Evolutionary conservation across 1,284 basidiomycete species (phyloP).

Genomic region (Ceratobasidium sp.): DNA sequence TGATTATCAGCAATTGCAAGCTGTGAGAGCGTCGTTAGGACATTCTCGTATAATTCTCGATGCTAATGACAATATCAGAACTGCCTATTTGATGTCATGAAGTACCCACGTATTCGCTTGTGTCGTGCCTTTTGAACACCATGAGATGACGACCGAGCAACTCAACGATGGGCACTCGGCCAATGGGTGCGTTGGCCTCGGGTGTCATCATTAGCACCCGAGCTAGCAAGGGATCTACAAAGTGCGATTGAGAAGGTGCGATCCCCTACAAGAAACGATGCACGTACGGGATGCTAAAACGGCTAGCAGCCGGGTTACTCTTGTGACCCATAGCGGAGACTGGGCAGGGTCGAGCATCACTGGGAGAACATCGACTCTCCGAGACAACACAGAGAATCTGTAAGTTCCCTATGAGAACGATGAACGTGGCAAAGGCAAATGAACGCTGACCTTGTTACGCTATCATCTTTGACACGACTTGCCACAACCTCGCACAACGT

Average conservation of each 20-base stretch:
- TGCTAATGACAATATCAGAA: neutral
- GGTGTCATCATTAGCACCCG: constrained; percentile 8
- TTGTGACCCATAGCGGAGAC: constrained; percentile 4
- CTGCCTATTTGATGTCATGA: neutral
- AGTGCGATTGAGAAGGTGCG: neutral
- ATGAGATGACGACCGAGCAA: constrained; percentile 9
- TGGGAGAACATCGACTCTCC: constrained; percentile 2
- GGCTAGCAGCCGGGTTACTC: constrained; percentile 6
- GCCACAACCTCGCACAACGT: constrained; percentile 7
- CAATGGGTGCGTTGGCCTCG: neutral
- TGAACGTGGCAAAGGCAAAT: neutral
- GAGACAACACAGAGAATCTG: constrained; percentile 8
- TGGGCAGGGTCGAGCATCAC: constrained; percentile 6
- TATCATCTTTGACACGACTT: constrained; percentile 12
- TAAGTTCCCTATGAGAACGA: neutral
- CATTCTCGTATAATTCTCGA: constrained; percentile 11
- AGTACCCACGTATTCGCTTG: constrained; percentile 12
- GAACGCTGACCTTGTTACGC: neutral
- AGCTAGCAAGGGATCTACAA: constrained; percentile 1
- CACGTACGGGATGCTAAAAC: constrained; percentile 14
- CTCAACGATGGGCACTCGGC: constrained; percentile 4
- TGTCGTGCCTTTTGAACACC: constrained; percentile 6
- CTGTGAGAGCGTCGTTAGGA: constrained; percentile 47
- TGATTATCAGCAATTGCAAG: constrained; percentile 62
- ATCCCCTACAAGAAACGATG: neutral